These are phyloP conservation scores for Pythium phragmiticola DNA, from an alignment of 352 stramenopile genomes.

Conservation along the genomic window DNA sequence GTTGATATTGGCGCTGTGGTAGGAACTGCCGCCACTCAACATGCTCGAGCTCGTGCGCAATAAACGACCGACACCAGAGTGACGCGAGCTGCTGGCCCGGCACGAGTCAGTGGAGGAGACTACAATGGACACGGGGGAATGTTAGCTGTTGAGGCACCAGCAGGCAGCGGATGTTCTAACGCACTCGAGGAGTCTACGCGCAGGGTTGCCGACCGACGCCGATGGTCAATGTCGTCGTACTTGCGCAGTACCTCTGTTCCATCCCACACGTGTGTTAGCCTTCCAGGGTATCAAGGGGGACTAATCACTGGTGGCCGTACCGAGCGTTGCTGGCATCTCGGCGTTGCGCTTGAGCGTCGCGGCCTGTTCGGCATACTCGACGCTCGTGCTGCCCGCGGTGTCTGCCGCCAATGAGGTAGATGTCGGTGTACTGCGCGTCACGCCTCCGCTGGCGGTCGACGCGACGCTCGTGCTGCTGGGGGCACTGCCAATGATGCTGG, in stretches of 20 bases:
- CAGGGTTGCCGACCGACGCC: conserved; percentile 55
- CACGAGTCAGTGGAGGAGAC: conserved; percentile 43
- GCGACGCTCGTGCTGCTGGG: conserved; percentile 4
- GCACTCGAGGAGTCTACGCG: conserved; percentile 57
- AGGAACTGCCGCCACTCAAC: conserved; percentile 18
- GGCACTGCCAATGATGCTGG: conserved; percentile 1
- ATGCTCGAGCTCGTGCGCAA: conserved; percentile 47
- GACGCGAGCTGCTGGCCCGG: conserved; percentile 46
- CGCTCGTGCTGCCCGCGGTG: not conserved
- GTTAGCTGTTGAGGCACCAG: not conserved
- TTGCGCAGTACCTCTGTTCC: conserved; percentile 46
- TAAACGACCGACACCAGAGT: conserved; percentile 63
- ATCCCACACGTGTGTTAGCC: not conserved
- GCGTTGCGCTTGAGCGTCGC: conserved; percentile 19
- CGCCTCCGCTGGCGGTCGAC: not conserved
- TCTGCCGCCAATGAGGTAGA: not conserved
- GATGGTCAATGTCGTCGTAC: conserved; percentile 61
- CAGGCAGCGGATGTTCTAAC: conserved; percentile 12
- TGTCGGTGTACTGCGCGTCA: not conserved
- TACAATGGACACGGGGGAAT: conserved; percentile 23
- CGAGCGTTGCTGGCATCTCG: conserved; percentile 20
- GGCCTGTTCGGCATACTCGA: conserved; percentile 13
- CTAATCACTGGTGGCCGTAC: not conserved
- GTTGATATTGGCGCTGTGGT: conserved; percentile 17
- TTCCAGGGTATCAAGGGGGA: too few relatives aligned